Conservation (phyloP, 2,329 filamentous ascomycete genomes). For the Sordariomycetes sp. region DNA sequence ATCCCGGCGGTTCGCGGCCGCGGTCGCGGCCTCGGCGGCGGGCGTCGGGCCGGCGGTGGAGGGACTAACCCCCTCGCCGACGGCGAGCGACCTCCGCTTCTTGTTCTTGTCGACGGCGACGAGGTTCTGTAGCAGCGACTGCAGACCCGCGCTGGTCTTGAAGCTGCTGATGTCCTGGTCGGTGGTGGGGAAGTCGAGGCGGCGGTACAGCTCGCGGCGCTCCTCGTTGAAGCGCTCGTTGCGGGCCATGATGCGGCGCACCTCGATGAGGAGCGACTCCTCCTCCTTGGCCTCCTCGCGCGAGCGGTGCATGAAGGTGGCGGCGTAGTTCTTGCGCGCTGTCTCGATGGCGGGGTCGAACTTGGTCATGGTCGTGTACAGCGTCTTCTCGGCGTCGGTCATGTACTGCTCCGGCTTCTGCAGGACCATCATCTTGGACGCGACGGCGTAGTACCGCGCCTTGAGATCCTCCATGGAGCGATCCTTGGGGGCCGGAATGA, state of each 20-base stretch:
- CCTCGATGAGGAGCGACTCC: conserved; percentile 76
- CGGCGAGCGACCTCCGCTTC: conserved; percentile 68
- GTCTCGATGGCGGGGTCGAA: conserved; percentile 76
- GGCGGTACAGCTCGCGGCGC: conserved; percentile 73
- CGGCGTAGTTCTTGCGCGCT: conserved; percentile 74
- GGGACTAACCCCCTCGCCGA: conserved; percentile 42
- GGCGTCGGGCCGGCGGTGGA: conserved; percentile 22
- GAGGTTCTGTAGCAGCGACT: conserved; percentile 71
- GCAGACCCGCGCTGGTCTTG: conserved; percentile 70
- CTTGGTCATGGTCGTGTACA: conserved; percentile 76
- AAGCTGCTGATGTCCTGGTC: conserved; percentile 66
- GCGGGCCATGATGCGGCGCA: conserved; percentile 82
- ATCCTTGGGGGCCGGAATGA: conserved; percentile 38
- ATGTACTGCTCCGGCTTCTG: conserved; percentile 77
- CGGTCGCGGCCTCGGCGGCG: conserved; percentile 20
- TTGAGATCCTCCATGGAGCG: conserved; percentile 87
- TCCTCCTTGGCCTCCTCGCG: conserved; percentile 89
- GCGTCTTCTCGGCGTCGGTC: conserved; percentile 71
- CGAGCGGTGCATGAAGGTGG: conserved; percentile 66
- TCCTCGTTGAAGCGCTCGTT: conserved; percentile 82
- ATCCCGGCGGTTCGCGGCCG: conserved; percentile 31
- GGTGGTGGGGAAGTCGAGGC: conserved; percentile 69
- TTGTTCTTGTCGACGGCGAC: conserved; percentile 78
- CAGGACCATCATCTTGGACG: conserved; percentile 69
- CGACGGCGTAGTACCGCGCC: conserved; percentile 78